Evolutionary conservation across 78 protist genomes (phyloP).

Genomic region (Dictyostelium firmibasis): DNA sequence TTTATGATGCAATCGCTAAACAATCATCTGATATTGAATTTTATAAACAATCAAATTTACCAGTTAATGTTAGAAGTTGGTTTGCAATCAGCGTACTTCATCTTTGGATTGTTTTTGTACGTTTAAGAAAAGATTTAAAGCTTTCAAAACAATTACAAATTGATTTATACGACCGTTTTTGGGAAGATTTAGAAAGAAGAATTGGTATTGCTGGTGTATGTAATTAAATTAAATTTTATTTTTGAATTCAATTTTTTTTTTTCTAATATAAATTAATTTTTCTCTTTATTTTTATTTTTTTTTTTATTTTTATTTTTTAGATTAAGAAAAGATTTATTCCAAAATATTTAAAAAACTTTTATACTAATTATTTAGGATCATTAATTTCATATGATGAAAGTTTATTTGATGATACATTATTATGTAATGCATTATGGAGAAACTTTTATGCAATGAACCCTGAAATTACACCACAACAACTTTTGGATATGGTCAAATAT

Average conservation of each 20-base stretch:
- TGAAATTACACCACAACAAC: neutral
- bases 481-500: constrained; percentile 26
- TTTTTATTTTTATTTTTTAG: neutral
- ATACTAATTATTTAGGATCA: constrained; percentile 53
- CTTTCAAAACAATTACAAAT: constrained; percentile 9
- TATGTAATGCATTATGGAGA: constrained; percentile 68
- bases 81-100: constrained; percentile 37
- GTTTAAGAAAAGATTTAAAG: constrained; percentile 56
- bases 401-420: constrained; percentile 48
- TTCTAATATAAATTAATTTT: no score
- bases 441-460: constrained; percentile 49
- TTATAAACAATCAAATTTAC: constrained; percentile 46
- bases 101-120: constrained; percentile 59
- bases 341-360: constrained; percentile 64
- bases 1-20: constrained; percentile 33
- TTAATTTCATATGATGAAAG: constrained; percentile 60
- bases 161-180: constrained; percentile 72
- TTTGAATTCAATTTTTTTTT: neutral
- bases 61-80: constrained; percentile 69
- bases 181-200: constrained; percentile 72
- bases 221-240: neutral
- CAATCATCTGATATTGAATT: constrained; percentile 36
- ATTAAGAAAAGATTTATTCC: constrained; percentile 37
- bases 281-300: neutral
- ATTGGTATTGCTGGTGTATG: constrained; percentile 68